Base-by-base conservation (phyloP, 2,329 filamentous ascomycete genomes). In the Plectosphaerella cucumerina region DNA sequence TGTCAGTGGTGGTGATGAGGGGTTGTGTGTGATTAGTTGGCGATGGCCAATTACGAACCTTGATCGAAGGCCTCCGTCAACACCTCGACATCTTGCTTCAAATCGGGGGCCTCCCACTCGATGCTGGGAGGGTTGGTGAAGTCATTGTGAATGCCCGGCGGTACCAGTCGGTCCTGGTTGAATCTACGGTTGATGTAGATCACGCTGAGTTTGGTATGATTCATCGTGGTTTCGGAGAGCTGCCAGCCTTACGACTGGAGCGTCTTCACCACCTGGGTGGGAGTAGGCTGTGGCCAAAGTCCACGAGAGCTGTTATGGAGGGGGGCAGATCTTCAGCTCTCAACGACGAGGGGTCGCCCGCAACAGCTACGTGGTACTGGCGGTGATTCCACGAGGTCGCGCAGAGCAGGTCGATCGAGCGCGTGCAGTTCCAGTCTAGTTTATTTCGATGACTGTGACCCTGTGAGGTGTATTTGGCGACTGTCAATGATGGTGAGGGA, bases 201-300 rank as follows among this genome's bases (percentile, higher is more conserved):
- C 58, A 84, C 74, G 64, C 82, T 78, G 64, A 78, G 82, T 53
- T 71, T 69, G 61, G 76, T 72, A 63, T 71, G 73, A 65, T 83
- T 80, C 80, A 84, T 84, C 64, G 68, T 75, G 71, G 70, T 69
- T 70, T 72, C 68, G 64, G 70, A 67, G 71, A 74, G 76, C 77
- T 77, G 74, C 78, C 77, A 81, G 79, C 79, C 80, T 76, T 68
- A 65, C 73, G 78, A 81, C 78, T 72, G 78, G 76, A 77, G 73
- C 77, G 73, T 76, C 76, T 76, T 72, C 71, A 70, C 76, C 76
- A 71, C 73, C 45, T 42, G 17, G n/a, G 20, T 49, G 50, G 51
- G 47, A 53, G 50, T 42, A 52, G 53, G 44, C 57, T 53, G 53
- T 56, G 59, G 56, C 62, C 60, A 54, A 45, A 31, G 26, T 31